Conservation (phyloP, 768 basidiomycete genomes). For the Leccinum subtestaceum region DNA sequence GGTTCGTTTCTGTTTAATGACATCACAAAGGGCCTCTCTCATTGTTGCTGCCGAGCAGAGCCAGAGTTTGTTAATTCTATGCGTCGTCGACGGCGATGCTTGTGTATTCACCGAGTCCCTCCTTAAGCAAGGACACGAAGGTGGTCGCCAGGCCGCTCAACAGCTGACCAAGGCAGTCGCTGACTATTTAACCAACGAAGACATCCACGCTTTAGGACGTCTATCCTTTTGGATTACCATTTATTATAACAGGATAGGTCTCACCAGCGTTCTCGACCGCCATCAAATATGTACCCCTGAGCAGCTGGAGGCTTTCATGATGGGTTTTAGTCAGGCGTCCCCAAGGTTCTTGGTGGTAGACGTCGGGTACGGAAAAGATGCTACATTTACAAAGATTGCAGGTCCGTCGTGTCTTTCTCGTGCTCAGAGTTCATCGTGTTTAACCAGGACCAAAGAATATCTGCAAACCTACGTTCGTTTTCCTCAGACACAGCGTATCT, state of each 20-base stretch:
- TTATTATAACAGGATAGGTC: slow-evolving; percentile 62
- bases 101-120: slow-evolving; percentile 61
- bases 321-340: slow-evolving; percentile 71
- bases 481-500: slow-evolving; percentile 71
- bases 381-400: slow-evolving; percentile 65
- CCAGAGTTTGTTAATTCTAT: slow-evolving; percentile 67
- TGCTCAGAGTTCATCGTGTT: not conserved
- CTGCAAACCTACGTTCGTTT: slow-evolving; percentile 67
- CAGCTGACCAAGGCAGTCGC: slow-evolving; percentile 67
- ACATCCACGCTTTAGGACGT: slow-evolving; percentile 56
- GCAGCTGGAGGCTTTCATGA: slow-evolving; percentile 67
- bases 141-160: slow-evolving; percentile 60
- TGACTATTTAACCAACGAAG: slow-evolving; percentile 62
- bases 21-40: not conserved
- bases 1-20: slow-evolving; percentile 20
- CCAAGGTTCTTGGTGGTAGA: slow-evolving; percentile 70
- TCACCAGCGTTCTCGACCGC: slow-evolving; percentile 48
- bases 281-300: slow-evolving; percentile 58
- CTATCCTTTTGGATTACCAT: slow-evolving; percentile 76
- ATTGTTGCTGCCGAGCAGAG: slow-evolving; percentile 37
- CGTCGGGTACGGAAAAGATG: slow-evolving; percentile 61
- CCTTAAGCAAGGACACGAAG: slow-evolving; percentile 60
- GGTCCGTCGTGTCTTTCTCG: slow-evolving; percentile 38
- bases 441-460: slow-evolving; percentile 48
- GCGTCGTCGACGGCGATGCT: slow-evolving; percentile 71